Evolutionary conservation across 805 yeast genomes (phyloP).

Genomic region (Candida odintsovae): DNA sequence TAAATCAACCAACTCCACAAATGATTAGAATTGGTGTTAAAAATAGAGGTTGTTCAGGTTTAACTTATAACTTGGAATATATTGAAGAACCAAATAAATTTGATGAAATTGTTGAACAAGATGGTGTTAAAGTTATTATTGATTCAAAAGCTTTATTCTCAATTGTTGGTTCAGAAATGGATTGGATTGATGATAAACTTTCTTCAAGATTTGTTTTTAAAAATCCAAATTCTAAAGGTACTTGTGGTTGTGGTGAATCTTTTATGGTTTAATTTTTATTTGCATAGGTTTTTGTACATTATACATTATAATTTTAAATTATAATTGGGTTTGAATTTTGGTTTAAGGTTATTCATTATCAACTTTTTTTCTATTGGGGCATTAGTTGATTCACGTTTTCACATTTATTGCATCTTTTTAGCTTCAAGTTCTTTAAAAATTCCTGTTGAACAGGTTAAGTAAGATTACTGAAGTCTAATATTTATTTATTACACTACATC

Average conservation of each 20-base stretch:
- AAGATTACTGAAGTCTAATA: neutral
- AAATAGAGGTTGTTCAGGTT: conserved; percentile 95
- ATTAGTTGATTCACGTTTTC: neutral
- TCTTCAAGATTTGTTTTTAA: conserved; percentile 85
- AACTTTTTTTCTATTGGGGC: neutral
- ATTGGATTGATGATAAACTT: conserved; percentile 92
- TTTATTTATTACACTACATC: neutral
- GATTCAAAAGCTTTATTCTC: conserved; percentile 95
- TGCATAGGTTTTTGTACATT: neutral
- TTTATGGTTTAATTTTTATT: conserved; percentile 71
- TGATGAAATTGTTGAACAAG: conserved; percentile 90
- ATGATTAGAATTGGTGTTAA: conserved; percentile 89
- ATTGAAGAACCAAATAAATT: conserved; percentile 89
- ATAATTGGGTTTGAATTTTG: neutral
- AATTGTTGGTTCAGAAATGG: conserved; percentile 97
- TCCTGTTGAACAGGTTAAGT: too few species aligned
- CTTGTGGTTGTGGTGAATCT: conserved; percentile 98
- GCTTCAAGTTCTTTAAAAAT: neutral
- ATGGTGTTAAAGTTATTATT: conserved; percentile 85
- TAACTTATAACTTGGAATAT: conserved; percentile 86
- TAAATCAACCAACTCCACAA: conserved; percentile 82
- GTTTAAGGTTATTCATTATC: neutral
- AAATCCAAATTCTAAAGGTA: conserved; percentile 95
- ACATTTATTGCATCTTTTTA: neutral
- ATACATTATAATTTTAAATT: too few species aligned